Base-by-base conservation (phyloP, 345 rosid species). In the Noccaea bulbosa region DNA sequence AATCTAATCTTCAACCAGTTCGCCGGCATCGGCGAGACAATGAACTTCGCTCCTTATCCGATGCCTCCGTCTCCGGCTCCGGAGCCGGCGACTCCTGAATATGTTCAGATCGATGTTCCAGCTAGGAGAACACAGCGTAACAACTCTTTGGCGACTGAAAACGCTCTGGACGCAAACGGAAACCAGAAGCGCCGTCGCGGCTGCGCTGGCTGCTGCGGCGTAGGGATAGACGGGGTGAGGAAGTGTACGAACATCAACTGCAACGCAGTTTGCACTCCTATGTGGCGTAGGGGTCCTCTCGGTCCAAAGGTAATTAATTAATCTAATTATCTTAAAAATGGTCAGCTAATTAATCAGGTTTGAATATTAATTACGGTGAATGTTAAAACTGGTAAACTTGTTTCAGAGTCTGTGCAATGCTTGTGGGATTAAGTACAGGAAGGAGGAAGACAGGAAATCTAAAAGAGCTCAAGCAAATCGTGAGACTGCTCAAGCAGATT, bases 241-340 rank as follows among this genome's bases (percentile, higher is more conserved):
- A 48, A 34, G 30, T 76, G 75, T 49, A 70, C 79, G 9, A 76
- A 76, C 39, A 8, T 7, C 20, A 70, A 76, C 11, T 75, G 75
- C 22, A 75, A 63, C 11, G 57, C 66, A 6, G 1, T 33, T n/a
- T 12, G 0, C 24, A 76, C 79, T 63, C 79, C 79, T 56, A 63
- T 76, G 79, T 76, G 79, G 79, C 79, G 79, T 4, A 76, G 45
- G 15, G 79, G 75, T 64, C 79, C 79, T 48, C 79, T 76, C 63
- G 79, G 79, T 69, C 71, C 71, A 5, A 70, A 76, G 71, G 79
- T 70, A 17, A 49, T 55, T 39, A 8, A 0, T 35, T 38, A 38
- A 38, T 38, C 41, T 37, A 9, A 37, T 8, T 2, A 9, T 35
- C 10, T 34, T 24, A 24, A 24, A 17, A 3, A 24, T 24, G 27